Conservation (phyloP, 495 filamentous ascomycete species). For the Aspergillus mulundensis region DNA sequence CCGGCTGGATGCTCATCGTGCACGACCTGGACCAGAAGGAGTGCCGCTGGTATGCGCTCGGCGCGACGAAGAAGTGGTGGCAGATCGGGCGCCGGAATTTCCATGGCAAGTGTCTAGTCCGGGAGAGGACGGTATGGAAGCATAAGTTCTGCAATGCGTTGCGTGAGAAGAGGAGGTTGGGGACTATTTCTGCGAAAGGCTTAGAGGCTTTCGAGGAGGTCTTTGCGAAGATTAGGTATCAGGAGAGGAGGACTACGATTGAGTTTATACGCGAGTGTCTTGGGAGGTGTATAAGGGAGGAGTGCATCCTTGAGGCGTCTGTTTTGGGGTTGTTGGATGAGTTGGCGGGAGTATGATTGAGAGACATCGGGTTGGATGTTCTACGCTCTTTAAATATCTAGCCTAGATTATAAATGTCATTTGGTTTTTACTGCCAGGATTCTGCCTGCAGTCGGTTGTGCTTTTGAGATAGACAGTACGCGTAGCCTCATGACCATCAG, state of each 20-base stretch:
- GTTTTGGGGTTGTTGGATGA: background rate
- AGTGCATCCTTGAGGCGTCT: background rate
- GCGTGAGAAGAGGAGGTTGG: background rate
- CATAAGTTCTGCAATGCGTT: background rate
- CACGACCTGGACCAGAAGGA: background rate
- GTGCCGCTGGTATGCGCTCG: background rate
- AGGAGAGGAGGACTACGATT: background rate
- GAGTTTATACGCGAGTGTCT: background rate
- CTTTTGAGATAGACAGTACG: no score
- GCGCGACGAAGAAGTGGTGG: background rate
- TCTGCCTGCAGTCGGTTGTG: no score
- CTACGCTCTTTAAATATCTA: no score
- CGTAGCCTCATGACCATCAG: no score
- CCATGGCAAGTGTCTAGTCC: background rate
- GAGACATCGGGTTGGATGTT: no score
- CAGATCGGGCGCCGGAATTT: background rate
- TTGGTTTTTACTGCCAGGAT: no score
- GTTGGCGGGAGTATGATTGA: background rate
- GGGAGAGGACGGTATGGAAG: background rate
- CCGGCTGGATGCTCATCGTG: background rate
- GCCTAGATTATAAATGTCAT: no score
- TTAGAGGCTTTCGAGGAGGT: background rate
- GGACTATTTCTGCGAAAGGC: background rate
- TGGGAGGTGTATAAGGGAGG: background rate
- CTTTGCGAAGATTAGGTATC: background rate